These are phyloP conservation scores for Ophiostoma triangulosporum DNA, from an alignment of 2,329 filamentous ascomycete species.

Conservation along the genomic window DNA sequence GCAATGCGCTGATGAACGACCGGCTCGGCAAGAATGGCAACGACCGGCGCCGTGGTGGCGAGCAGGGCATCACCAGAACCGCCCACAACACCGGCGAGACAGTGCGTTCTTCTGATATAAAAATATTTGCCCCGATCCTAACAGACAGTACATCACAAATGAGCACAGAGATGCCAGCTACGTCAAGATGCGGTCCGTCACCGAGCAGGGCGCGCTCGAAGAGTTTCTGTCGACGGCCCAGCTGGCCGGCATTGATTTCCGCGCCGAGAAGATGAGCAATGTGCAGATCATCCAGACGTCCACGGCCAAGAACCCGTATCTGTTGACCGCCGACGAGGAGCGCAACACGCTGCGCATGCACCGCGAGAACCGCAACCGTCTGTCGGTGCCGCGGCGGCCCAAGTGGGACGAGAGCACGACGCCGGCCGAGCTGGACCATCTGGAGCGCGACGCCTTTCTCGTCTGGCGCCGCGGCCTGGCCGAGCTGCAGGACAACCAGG, in stretches of 20 bases:
- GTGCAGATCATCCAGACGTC: conserved; percentile 97
- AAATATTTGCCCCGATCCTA: not conserved
- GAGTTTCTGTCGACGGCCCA: conserved; percentile 94
- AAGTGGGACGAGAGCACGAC: conserved; percentile 81
- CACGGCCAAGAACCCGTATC: conserved; percentile 77
- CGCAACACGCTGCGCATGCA: conserved; percentile 67
- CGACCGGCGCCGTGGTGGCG: conserved; percentile 58
- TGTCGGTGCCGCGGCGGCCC: conserved; percentile 84
- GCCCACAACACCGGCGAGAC: conserved; percentile 70
- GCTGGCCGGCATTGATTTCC: conserved; percentile 96
- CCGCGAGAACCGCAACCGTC: conserved; percentile 57
- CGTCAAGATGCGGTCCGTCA: conserved; percentile 99
- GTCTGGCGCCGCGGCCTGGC: conserved; percentile 84
- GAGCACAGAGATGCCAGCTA: conserved; percentile 81
- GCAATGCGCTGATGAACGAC: conserved; percentile 97
- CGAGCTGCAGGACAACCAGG: conserved; percentile 84
- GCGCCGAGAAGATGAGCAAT: conserved; percentile 96
- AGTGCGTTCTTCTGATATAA: conserved; percentile 23
- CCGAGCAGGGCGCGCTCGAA: conserved; percentile 89
- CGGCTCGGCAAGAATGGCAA: conserved; percentile 86
- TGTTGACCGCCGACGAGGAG: conserved; percentile 78
- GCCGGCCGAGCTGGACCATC: conserved; percentile 61
- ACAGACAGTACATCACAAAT: conserved; percentile 68
- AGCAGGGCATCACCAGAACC: conserved; percentile 44
- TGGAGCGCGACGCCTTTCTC: conserved; percentile 69